Evolutionary conservation across 768 basidiomycete genomes (phyloP).

Genomic region (Mycena kentingensis): DNA sequence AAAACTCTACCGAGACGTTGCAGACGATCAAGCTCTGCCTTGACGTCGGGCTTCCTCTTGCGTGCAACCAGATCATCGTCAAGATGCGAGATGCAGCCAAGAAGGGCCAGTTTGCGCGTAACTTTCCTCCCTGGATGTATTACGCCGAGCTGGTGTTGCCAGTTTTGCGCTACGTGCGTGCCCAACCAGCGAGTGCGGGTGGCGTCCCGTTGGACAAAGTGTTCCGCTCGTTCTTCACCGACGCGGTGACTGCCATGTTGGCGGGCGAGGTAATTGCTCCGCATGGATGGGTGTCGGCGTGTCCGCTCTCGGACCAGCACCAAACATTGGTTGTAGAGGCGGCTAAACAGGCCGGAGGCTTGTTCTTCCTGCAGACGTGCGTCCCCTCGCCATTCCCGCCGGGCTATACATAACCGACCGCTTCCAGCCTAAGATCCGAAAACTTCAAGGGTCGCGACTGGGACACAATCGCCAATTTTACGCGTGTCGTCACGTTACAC

Average conservation of each 20-base stretch:
- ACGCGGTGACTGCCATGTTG: slow-evolving; percentile 8
- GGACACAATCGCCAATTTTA: no score
- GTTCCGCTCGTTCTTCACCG: slow-evolving; percentile 15
- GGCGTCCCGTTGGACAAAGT: not conserved
- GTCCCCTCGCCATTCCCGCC: no score
- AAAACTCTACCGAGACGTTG: slow-evolving; percentile 1
- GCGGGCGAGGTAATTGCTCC: slow-evolving; percentile 1
- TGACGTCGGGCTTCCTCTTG: not conserved
- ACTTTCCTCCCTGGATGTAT: slow-evolving; percentile 17
- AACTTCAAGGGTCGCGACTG: no score
- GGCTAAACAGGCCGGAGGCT: slow-evolving; percentile 11
- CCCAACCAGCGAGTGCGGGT: not conserved
- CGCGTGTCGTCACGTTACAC: no score
- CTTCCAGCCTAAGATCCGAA: no score
- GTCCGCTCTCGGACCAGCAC: slow-evolving; percentile 8
- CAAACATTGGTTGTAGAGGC: not conserved
- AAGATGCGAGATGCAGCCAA: slow-evolving; percentile 13
- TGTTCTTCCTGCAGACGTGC: no score
- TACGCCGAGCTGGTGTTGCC: slow-evolving; percentile 10
- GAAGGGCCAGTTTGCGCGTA: not conserved
- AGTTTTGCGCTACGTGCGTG: not conserved
- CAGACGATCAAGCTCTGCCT: slow-evolving; percentile 17
- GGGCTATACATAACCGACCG: no score
- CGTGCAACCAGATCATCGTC: slow-evolving; percentile 7
- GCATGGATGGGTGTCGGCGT: not conserved